Evolutionary conservation across 257 asterid genomes (phyloP).

Genomic region (Rauvolfia tetraphylla): DNA sequence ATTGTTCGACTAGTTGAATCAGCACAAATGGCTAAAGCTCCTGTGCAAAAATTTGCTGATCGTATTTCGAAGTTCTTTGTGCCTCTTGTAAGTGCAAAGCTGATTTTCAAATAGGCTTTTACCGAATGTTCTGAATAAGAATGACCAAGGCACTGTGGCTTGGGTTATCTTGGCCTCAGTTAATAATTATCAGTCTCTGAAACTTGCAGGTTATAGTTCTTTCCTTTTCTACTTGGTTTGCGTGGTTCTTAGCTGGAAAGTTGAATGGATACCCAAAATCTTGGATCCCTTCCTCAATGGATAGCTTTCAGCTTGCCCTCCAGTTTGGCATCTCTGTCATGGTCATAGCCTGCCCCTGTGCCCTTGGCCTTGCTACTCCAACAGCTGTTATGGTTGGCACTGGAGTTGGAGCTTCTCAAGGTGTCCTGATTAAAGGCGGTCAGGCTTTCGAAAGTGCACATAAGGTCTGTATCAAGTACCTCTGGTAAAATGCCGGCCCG

Average conservation of each 20-base stretch:
- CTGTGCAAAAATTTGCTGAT: conserved; percentile 54
- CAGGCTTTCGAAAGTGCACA: conserved; percentile 80
- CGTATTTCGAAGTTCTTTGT: conserved; percentile 44
- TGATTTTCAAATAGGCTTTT: not conserved
- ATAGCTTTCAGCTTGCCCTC: conserved; percentile 39
- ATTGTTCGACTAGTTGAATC: conserved; percentile 53
- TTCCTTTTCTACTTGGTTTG: conserved; percentile 39
- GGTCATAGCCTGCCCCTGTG: conserved; percentile 57
- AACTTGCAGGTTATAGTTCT: conserved; percentile 32
- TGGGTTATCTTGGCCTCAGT: not conserved
- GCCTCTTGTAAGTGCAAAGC: conserved; percentile 35
- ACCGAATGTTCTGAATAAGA: not conserved
- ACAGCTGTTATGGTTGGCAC: conserved; percentile 52
- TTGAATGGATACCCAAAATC: conserved; percentile 27
- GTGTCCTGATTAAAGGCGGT: conserved; percentile 88
- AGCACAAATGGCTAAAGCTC: conserved; percentile 67
- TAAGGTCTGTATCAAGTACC: conserved; percentile 39
- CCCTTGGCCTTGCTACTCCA: conserved; percentile 51
- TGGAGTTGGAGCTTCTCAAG: conserved; percentile 49
- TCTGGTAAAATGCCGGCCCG: too few species aligned
- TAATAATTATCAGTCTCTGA: not conserved
- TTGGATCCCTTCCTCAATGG: conserved; percentile 41
- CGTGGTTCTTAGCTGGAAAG: conserved; percentile 40
- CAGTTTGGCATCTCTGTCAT: conserved; percentile 43
- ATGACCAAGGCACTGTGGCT: not conserved